A percentile compares a stretch with the other conserved stretches of the same genome.
Evolutionary conservation across 306 rosid genomes (phyloP).

Genomic region (Benincasa hispida): DNA sequence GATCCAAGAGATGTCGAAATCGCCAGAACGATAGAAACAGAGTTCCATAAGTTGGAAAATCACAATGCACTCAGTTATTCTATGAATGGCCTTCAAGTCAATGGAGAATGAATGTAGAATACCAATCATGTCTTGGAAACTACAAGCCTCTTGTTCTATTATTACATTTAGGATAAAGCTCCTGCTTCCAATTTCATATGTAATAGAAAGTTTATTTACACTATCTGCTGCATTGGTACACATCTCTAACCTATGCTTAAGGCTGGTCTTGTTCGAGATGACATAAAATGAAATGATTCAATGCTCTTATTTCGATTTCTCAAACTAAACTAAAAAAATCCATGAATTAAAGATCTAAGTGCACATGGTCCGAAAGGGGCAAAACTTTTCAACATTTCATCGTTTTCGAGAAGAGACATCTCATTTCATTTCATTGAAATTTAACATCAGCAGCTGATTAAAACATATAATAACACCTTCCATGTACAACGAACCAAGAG

Average conservation of each 20-base stretch:
- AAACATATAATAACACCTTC: neutral
- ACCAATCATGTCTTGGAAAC: neutral
- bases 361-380: neutral
- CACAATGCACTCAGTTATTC: slow-evolving; percentile 26
- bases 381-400: too few relatives aligned
- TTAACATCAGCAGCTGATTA: neutral
- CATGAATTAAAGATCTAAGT: neutral
- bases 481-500: neutral
- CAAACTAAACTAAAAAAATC: neutral
- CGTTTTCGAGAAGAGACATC: neutral
- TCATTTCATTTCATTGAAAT: neutral
- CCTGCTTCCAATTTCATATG: neutral
- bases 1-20: slow-evolving; percentile 46
- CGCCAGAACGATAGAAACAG: slow-evolving; percentile 50
- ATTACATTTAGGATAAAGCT: neutral
- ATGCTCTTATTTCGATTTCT: neutral
- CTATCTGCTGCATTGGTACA: neutral
- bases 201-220: neutral
- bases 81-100: neutral
- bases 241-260: neutral
- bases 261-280: neutral
- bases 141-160: neutral
- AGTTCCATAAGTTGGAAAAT: slow-evolving; percentile 54
- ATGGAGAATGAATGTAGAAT: neutral
- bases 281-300: neutral